phyloP scores from a whole-genome alignment of 2,329 filamentous ascomycete genomes.

The Colletotrichum sp. region DNA sequence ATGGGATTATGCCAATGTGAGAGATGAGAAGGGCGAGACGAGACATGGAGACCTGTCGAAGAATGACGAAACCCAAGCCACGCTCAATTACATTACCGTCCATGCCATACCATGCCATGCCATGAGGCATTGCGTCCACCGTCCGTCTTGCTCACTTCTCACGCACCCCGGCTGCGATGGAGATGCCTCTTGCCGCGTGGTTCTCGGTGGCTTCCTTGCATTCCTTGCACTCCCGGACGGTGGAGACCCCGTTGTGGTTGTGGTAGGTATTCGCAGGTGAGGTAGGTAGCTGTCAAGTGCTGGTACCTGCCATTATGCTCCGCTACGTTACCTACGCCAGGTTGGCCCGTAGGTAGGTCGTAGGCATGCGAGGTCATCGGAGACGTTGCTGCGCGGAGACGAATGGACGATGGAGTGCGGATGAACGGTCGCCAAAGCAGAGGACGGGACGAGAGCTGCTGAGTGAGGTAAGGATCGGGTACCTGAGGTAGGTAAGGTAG shows the following conservation, averaged over 20 bases:
- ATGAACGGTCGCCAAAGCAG: background rate
- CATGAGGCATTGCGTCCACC: background rate
- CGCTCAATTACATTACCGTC: background rate
- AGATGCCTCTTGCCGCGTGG: background rate
- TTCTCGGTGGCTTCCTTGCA: background rate
- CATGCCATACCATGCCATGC: background rate
- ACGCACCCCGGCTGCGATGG: background rate
- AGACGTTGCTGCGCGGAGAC: background rate
- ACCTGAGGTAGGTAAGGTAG: background rate
- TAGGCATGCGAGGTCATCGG: background rate
- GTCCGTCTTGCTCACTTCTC: background rate
- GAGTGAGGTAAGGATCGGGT: background rate
- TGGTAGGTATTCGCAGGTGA: background rate
- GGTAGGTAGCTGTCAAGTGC: background rate
- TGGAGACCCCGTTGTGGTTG: background rate
- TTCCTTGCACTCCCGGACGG: background rate
- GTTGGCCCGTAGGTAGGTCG: background rate
- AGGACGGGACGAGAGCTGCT: background rate
- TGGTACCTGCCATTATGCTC: background rate
- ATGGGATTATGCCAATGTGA: conserved; percentile 4
- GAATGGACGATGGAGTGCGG: background rate
- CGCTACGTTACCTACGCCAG: background rate
- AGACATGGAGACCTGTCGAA: background rate
- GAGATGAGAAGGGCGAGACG: background rate
- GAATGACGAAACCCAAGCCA: background rate